These are phyloP conservation scores for Neonectria hederae DNA, from an alignment of 2,329 filamentous ascomycete species.

Conservation along the genomic window DNA sequence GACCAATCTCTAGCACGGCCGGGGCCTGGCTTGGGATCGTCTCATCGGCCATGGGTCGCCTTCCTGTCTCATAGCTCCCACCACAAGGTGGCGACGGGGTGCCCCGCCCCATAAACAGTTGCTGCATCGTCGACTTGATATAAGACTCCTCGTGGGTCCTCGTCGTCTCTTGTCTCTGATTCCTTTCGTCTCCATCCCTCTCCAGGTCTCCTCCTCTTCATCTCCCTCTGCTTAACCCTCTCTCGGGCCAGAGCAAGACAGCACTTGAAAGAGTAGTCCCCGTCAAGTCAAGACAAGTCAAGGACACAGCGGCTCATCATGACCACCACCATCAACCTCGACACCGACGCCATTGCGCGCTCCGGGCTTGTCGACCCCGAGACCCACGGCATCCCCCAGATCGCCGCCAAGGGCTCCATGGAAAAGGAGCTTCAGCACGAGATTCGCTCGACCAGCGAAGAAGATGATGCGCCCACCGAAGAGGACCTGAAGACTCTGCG, in stretches of 20 bases:
- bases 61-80: not conserved
- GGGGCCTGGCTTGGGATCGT: not conserved
- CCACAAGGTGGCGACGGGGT: conserved; percentile 8
- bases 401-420: conserved; percentile 43
- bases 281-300: not conserved
- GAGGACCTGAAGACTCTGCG: conserved; percentile 70
- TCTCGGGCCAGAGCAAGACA: not conserved
- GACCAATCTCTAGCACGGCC: conserved; percentile 2
- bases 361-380: conserved; percentile 47
- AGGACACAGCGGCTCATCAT: conserved; percentile 36
- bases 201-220: conserved; percentile 6
- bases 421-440: conserved; percentile 44
- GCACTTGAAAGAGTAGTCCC: not conserved
- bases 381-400: conserved; percentile 40
- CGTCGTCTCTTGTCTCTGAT: conserved; percentile 4
- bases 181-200: conserved; percentile 14
- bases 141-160: conserved; percentile 9
- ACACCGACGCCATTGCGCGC: conserved; percentile 49
- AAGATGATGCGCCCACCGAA: conserved; percentile 62
- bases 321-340: conserved; percentile 48
- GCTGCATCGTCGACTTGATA: conserved; percentile 4
- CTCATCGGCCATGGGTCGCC: not conserved
- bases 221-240: not conserved
- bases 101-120: not conserved
- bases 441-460: conserved; percentile 31